Conservation (phyloP, 495 filamentous ascomycete genomes). For the Neurospora tetrasperma region DNA sequence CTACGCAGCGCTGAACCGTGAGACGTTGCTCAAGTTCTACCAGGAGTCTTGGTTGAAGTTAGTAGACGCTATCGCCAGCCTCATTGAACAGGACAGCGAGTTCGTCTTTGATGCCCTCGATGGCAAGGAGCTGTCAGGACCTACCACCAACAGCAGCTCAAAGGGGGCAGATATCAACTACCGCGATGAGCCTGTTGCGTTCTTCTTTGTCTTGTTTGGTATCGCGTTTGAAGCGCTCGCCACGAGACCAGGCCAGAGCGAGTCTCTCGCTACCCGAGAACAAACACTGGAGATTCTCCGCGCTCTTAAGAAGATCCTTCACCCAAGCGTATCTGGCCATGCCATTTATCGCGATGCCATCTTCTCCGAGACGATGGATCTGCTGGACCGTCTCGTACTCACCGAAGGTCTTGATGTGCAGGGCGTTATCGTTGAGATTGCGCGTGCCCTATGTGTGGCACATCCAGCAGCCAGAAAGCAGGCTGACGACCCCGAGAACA, state of each 20-base stretch:
- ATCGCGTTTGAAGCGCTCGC: slow-evolving; percentile 93
- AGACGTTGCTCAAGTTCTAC: slow-evolving; percentile 92
- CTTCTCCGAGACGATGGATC: slow-evolving; percentile 95
- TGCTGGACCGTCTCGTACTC: slow-evolving; percentile 82
- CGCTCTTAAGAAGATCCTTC: slow-evolving; percentile 88
- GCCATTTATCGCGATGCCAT: slow-evolving; percentile 93
- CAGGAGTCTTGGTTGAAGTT: slow-evolving; percentile 95
- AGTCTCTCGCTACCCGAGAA: slow-evolving; percentile 58
- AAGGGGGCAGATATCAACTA: slow-evolving; percentile 79
- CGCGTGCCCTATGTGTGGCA: slow-evolving; percentile 73
- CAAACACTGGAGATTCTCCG: slow-evolving; percentile 84
- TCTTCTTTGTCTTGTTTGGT: slow-evolving; percentile 98
- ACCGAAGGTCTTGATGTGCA: slow-evolving; percentile 89
- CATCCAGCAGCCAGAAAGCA: slow-evolving; percentile 78
- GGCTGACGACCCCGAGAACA: slow-evolving; percentile 46
- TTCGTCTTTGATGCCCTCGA: slow-evolving; percentile 96
- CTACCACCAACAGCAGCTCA: slow-evolving; percentile 38
- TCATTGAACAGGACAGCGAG: slow-evolving; percentile 94
- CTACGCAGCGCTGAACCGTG: slow-evolving; percentile 86
- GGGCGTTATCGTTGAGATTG: slow-evolving; percentile 84
- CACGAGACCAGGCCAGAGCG: slow-evolving; percentile 57
- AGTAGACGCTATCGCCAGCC: slow-evolving; percentile 92
- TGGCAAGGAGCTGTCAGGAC: slow-evolving; percentile 55
- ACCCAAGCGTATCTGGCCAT: slow-evolving; percentile 89
- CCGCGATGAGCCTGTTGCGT: slow-evolving; percentile 93